phyloP scores from a whole-genome alignment of 495 filamentous ascomycete genomes.

The Trichoderma reesei region DNA sequence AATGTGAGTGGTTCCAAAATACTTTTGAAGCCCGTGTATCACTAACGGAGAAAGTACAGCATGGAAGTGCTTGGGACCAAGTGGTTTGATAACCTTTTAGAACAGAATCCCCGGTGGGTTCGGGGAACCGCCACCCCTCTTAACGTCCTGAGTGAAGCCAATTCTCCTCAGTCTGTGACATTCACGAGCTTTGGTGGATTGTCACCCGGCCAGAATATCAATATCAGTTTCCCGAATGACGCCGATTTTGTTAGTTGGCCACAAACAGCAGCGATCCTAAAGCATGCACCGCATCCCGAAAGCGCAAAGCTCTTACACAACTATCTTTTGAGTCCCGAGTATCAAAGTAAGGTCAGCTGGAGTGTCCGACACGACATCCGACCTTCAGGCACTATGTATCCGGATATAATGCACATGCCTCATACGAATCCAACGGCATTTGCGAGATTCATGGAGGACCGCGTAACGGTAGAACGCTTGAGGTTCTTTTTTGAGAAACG shows the following conservation, averaged over 20 bases:
- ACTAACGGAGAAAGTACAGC: constrained; percentile 3
- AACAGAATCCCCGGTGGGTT: constrained; percentile 28
- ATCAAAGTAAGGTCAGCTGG: constrained; percentile 12
- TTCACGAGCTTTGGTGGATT: not conserved
- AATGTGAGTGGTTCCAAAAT: constrained; percentile 13
- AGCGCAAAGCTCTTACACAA: constrained; percentile 25
- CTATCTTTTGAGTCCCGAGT: constrained; percentile 21
- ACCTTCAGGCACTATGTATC: not conserved
- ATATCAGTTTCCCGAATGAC: constrained; percentile 14
- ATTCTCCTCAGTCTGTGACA: not conserved
- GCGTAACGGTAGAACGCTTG: constrained; percentile 20
- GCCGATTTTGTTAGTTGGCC: constrained; percentile 26
- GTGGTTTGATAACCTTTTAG: constrained; percentile 28
- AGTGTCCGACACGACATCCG: not conserved
- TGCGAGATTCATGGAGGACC: constrained; percentile 23
- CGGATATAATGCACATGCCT: constrained; percentile 15
- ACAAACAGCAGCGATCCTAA: constrained; percentile 26
- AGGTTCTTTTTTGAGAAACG: constrained; percentile 22
- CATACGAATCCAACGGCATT: constrained; percentile 22
- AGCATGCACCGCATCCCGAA: constrained; percentile 26
- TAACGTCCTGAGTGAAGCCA: constrained; percentile 14
- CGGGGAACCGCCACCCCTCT: constrained; percentile 25
- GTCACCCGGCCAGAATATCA: not conserved
- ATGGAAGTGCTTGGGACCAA: constrained; percentile 23
- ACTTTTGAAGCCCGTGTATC: not conserved